Conservation (phyloP, 1,284 basidiomycete species). For the Megacollybia platyphylla region DNA sequence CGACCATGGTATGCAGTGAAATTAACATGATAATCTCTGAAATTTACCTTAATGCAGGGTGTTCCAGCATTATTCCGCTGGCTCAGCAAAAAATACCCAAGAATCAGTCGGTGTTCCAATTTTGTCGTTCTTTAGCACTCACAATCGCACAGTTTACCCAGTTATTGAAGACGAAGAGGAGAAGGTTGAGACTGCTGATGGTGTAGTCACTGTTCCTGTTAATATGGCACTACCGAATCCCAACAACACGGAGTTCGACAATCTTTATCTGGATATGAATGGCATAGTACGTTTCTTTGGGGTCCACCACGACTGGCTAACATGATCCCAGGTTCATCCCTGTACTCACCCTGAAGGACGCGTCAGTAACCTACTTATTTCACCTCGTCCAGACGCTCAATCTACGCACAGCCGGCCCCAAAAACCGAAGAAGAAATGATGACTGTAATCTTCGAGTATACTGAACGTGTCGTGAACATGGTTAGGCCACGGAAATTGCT, state of each 20-base stretch:
- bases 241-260: slow-evolving; percentile 95
- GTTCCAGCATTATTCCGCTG: slow-evolving; percentile 91
- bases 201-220: slow-evolving; percentile 64
- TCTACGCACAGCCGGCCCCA: slow-evolving; percentile 60
- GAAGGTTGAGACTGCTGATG: slow-evolving; percentile 57
- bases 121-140: background rate
- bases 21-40: slow-evolving; percentile 5
- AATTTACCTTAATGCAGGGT: slow-evolving; percentile 42
- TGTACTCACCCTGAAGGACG: slow-evolving; percentile 98
- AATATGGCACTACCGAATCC: slow-evolving; percentile 84
- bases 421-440: slow-evolving; percentile 99
- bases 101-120: slow-evolving; percentile 55
- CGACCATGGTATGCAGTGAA: background rate
- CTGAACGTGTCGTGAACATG: slow-evolving; percentile 97
- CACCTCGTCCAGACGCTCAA: background rate
- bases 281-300: slow-evolving; percentile 45
- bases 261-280: slow-evolving; percentile 92
- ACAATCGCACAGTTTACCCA: slow-evolving; percentile 39
- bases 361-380: slow-evolving; percentile 22
- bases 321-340: slow-evolving; percentile 68
- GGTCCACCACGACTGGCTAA: background rate
- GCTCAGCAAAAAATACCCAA: slow-evolving; percentile 94
- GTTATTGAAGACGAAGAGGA: slow-evolving; percentile 78
- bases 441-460: slow-evolving; percentile 95
- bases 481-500: slow-evolving; percentile 87